Conservation (phyloP, 495 filamentous ascomycete genomes). For the Penicillium cataractarum region DNA sequence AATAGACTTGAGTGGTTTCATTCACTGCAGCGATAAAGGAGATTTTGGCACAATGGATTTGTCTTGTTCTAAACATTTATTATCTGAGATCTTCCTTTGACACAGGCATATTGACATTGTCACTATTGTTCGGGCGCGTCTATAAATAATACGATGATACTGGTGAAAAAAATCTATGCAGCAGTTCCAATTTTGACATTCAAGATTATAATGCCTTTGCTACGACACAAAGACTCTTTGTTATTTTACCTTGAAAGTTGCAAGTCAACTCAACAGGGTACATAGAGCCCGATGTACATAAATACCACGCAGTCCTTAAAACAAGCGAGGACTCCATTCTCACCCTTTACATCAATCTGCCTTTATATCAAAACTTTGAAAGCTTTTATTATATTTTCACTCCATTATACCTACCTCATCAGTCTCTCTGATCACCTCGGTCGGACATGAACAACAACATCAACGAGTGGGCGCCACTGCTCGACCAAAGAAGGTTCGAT, state of each 20-base stretch:
- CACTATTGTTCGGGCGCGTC: no score
- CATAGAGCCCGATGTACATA: neutral
- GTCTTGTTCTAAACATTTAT: neutral
- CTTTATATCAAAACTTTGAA: neutral
- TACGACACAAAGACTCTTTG: neutral
- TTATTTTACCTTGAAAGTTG: neutral
- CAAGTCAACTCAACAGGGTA: neutral
- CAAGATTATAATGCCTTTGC: neutral
- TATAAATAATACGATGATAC: neutral
- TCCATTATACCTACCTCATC: no score
- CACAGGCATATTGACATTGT: neutral
- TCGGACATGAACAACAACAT: neutral
- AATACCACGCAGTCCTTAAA: neutral
- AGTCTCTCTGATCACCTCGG: no score
- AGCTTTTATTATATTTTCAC: neutral
- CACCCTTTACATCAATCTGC: neutral
- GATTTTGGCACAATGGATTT: neutral
- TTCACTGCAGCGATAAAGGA: neutral
- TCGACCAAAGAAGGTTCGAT: neutral
- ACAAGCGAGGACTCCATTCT: neutral
- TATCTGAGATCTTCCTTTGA: neutral
- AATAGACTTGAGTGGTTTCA: neutral
- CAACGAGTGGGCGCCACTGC: neutral
- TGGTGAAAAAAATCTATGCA: no score
- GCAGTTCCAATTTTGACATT: neutral